Percentiles rank a stretch among this genome's conserved stretches.
Evolutionary conservation across 371 early-diverging fungal genomes (phyloP).

Genomic region (Polyrhizophydium stewartii): DNA sequence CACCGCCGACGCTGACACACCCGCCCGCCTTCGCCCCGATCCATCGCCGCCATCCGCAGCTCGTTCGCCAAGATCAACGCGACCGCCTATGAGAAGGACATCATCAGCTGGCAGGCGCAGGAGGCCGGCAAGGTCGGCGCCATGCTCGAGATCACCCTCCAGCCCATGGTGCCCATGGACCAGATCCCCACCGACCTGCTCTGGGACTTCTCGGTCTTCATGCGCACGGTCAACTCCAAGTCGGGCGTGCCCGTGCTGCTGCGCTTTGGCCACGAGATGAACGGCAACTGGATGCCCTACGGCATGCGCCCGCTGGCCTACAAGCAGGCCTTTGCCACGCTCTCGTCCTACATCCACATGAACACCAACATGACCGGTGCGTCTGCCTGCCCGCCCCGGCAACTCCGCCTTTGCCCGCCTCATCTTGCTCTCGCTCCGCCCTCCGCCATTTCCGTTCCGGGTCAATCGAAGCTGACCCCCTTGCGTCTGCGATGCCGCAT

Average conservation of each 20-base stretch:
- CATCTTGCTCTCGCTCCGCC: not conserved
- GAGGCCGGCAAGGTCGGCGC: slow-evolving; percentile 17
- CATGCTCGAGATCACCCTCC: slow-evolving; percentile 35
- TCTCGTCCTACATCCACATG: slow-evolving; percentile 11
- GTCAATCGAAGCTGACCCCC: not conserved
- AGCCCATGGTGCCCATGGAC: slow-evolving; percentile 12
- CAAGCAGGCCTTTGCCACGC: slow-evolving; percentile 5
- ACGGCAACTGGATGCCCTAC: slow-evolving; percentile 18
- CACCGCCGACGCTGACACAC: not conserved
- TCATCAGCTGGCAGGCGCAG: slow-evolving; percentile 27
- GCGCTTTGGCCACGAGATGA: slow-evolving; percentile 43
- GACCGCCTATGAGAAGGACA: slow-evolving; percentile 13
- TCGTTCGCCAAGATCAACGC: slow-evolving; percentile 27
- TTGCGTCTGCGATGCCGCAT: not conserved
- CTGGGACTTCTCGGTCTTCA: slow-evolving; percentile 12
- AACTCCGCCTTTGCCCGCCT: not conserved
- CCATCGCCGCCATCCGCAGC: no score
- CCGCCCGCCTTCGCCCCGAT: not conserved
- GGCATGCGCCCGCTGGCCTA: slow-evolving; percentile 13
- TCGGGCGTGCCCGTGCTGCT: slow-evolving; percentile 34
- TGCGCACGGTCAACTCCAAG: slow-evolving; percentile 21
- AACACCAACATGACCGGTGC: slow-evolving; percentile 25
- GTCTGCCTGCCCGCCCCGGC: not conserved
- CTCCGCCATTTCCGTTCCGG: not conserved
- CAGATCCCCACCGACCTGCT: slow-evolving; percentile 3